A percentile compares a stretch with the other conserved stretches of the same genome.
Evolutionary conservation across 2,329 filamentous ascomycete species (phyloP).

Genomic region (Aspergillus arachidicola): DNA sequence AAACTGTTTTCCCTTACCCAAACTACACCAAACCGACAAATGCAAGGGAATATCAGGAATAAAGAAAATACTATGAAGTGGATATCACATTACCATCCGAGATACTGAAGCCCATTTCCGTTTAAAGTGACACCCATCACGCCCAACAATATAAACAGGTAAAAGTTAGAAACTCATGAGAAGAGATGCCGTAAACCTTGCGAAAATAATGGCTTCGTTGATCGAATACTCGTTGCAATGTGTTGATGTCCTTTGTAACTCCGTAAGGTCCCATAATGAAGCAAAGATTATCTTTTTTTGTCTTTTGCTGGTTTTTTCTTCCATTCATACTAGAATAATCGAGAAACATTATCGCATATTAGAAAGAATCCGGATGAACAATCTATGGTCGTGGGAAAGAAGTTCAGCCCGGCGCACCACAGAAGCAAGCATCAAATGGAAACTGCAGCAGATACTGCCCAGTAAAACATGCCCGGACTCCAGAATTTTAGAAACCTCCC

Average conservation of each 20-base stretch:
- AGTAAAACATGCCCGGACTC: conserved; percentile 40
- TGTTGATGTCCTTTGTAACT: neutral
- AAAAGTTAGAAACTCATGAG: neutral
- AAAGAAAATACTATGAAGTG: neutral
- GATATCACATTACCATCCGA: neutral
- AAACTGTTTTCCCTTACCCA: conserved; percentile 21
- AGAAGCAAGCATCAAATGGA: conserved; percentile 31
- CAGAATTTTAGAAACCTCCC: conserved; percentile 37
- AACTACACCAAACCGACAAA: conserved; percentile 15
- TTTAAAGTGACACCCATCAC: neutral
- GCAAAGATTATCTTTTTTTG: conserved; percentile 20
- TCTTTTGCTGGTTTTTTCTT: conserved; percentile 27
- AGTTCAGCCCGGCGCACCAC: conserved; percentile 32
- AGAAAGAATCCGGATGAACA: conserved; percentile 22
- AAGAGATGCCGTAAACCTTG: neutral
- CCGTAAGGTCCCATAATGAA: neutral
- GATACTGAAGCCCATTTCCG: neutral
- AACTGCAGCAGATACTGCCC: conserved; percentile 31
- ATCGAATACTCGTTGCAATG: neutral
- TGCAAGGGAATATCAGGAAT: neutral
- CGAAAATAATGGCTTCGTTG: neutral
- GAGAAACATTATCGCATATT: conserved; percentile 17
- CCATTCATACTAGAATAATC: conserved; percentile 33
- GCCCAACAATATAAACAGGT: neutral
- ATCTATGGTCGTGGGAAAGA: conserved; percentile 39